Percentiles rank a stretch among this genome's conserved stretches.
These are phyloP conservation scores for Phaffomyces antillensis DNA, from an alignment of 805 yeast species.

Conservation along the genomic window DNA sequence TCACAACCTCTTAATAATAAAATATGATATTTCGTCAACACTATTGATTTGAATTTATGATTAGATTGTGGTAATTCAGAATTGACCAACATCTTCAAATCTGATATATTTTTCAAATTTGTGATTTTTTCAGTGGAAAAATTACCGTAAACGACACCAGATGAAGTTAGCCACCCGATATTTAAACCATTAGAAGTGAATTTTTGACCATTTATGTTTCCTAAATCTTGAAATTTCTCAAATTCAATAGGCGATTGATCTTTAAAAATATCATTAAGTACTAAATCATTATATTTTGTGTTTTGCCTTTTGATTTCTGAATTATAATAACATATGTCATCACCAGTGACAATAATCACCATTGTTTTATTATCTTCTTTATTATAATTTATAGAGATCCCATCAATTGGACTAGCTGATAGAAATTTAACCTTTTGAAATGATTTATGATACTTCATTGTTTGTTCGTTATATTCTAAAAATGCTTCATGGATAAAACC, in stretches of 20 bases:
- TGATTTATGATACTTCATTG: conserved; percentile 36
- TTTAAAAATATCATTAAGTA: conserved; percentile 15
- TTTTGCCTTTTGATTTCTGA: conserved; percentile 9
- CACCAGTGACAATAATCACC: conserved; percentile 22
- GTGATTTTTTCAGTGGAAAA: conserved; percentile 18
- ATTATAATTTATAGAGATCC: conserved; percentile 16
- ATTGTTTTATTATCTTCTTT: conserved; percentile 6
- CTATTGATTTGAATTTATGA: conserved; percentile 31
- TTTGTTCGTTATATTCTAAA: conserved; percentile 30
- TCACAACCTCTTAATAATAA: conserved; percentile 38
- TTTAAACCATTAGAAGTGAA: conserved; percentile 21
- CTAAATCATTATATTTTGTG: conserved; percentile 10
- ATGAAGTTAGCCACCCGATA: conserved; percentile 42
- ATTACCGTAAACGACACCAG: conserved; percentile 40
- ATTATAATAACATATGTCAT: conserved; percentile 25
- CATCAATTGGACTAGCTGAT: conserved; percentile 20
- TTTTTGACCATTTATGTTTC: conserved; percentile 26
- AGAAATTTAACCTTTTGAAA: conserved; percentile 33
- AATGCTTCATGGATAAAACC: conserved; percentile 43
- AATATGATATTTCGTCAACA: conserved; percentile 49
- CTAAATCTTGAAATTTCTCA: conserved; percentile 31
- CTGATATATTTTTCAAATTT: conserved; percentile 22
- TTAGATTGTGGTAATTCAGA: conserved; percentile 32
- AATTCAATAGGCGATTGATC: conserved; percentile 25
- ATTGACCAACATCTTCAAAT: conserved; percentile 32